Evolutionary conservation across 116 monocot species (phyloP), one percentile per base, ranked within the genome.

Genomic region (Dioscorea cayenensis): DNA sequence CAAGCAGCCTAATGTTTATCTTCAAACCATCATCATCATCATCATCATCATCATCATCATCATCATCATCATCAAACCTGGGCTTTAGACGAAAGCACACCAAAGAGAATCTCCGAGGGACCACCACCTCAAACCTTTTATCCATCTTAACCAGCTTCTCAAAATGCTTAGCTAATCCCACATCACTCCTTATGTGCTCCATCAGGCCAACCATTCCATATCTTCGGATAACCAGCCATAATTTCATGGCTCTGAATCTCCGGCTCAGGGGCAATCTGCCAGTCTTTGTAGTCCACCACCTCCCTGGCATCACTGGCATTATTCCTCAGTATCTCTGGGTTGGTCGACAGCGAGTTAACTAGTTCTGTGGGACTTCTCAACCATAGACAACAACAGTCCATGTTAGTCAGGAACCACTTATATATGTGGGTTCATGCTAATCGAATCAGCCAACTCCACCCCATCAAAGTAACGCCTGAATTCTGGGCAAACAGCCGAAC

Each of bases 351-450:
- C 0, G 83, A 75, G 59, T 72, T 72, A 11, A 76, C 55, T 0
- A 83, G 66, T 18, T 48, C 16, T 10, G 17, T 14, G 0, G 78
- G 35, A 48, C 18, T 63, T 51, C 43, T 51, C 25, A 83, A 19
- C 82, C 82, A 83, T 25, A 83, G 68, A 66, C 83, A 83, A 58
- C 78, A 78, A 65, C 83, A 76, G 66, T 83, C 83, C 76, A 83
- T 79, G 66, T 82, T 82, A 51, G 81, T 69, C 16, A 85, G 64
- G 50, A 85, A 68, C 85, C 55, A 55, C 19, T 55, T 55, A 16
- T n/a, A n/a, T n/a, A n/a, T 55, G 55, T 0, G 85, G 76, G 36
- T 76, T 85, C 69, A 76, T 72, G 65, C 85, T 81, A 67, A 85
- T 43, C 4, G 85, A 85, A 60, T 78, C 76, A 2, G 81, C 85